Evolutionary conservation across 2,329 filamentous ascomycete genomes (phyloP).

Genomic region (Trichoderma lentiforme): DNA sequence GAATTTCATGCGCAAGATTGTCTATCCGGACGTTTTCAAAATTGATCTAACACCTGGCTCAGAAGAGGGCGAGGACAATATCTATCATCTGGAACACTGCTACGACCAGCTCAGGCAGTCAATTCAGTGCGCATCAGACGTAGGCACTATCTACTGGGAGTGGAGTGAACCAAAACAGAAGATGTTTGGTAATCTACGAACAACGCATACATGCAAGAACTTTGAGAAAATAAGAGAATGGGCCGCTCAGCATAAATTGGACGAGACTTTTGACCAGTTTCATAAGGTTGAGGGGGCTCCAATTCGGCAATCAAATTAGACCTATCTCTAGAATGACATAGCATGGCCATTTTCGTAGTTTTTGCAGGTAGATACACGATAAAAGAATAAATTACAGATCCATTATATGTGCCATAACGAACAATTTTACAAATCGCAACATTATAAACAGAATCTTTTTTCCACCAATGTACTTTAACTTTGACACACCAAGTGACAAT

Average conservation of each 20-base stretch:
- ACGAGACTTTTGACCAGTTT: constrained; percentile 20
- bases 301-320: constrained; percentile 3
- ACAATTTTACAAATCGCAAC: background rate
- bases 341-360: background rate
- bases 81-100: constrained; percentile 44
- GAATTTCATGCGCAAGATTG: constrained; percentile 45
- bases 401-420: background rate
- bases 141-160: constrained; percentile 53
- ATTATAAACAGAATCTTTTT: background rate
- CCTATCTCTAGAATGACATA: background rate
- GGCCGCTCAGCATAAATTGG: constrained; percentile 36
- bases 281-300: constrained; percentile 20
- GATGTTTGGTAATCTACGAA: constrained; percentile 52
- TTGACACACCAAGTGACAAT: background rate
- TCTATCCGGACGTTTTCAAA: constrained; percentile 47
- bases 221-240: constrained; percentile 50
- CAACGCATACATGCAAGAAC: constrained; percentile 51
- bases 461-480: background rate
- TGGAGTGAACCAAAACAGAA: constrained; percentile 42
- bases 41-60: constrained; percentile 41
- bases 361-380: background rate
- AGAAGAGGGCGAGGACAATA: constrained; percentile 38
- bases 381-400: background rate
- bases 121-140: constrained; percentile 52
- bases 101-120: constrained; percentile 53